Base-by-base conservation (phyloP, 1,284 basidiomycete genomes). In the Apiotrichum mycotoxinovorans region DNA sequence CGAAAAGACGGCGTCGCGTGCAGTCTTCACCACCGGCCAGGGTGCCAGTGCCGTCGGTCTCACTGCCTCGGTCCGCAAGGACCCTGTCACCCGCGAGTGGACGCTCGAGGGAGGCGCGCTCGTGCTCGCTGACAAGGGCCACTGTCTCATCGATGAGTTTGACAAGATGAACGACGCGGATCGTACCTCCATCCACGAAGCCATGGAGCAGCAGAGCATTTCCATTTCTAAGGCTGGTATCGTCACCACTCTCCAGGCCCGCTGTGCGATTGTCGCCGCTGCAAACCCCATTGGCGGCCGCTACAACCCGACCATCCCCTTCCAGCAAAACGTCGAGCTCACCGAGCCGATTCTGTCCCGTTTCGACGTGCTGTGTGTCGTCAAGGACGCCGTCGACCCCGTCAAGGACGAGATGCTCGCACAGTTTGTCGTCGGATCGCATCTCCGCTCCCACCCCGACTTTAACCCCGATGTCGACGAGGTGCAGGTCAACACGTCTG, bases 161-260 rank as follows among this genome's bases (percentile, higher is more conserved):
- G 95, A 99, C 82, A 99, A 99, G 82, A 99, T 99, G 95, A 98
- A 98, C 79, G 95, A 98, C 69, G 85, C 91, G 33, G 91, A 94
- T 77, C 83, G 93, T 63, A 98, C 95, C 14, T 98, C 93, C 9
- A 98, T 98, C 69, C 96, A 98, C 80, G 95, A 99, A 77, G 96
- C 96, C 2, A 99, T 99, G 95, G 95, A 99, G 76, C 95, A 99
- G 78, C 95, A 99, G 74, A 89, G 89, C n/a, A 99, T 99, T 67
- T 98, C 95, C 1, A 98, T 99, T 66, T 94, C 93, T 41, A 99
- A 99, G 74, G 96, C 95, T 3, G 96, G 95, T 58, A 99, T 99
- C 67, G 89, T 98, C 52, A 98, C 96, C 12, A 90, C 90, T 14
- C 83, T 99, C 23, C 94, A 98, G 78, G 96, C 95, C 20, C 87